Percentiles rank a stretch among this genome's conserved stretches.
These are phyloP conservation scores for Euphorbia tirucalli DNA, from an alignment of 345 rosid species.

Conservation along the genomic window DNA sequence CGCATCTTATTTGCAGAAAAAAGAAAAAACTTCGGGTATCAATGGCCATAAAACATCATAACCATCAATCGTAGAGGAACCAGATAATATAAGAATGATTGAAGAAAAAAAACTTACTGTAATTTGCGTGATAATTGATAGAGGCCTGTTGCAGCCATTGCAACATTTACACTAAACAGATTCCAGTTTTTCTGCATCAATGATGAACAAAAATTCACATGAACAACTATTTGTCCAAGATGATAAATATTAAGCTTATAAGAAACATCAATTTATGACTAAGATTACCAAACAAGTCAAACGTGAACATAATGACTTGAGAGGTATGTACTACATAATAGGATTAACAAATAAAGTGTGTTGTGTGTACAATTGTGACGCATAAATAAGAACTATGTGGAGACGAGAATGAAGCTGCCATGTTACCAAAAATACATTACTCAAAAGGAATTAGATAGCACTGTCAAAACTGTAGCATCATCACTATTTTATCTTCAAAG, in stretches of 20 bases:
- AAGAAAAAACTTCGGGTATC: not conserved
- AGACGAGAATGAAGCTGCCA: not conserved
- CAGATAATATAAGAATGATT: not conserved
- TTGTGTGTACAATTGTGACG: not conserved
- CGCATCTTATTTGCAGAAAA: not conserved
- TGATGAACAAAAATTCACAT: slow-evolving; percentile 12
- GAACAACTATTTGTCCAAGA: not conserved
- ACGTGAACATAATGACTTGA: not conserved
- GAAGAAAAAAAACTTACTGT: slow-evolving; percentile 41
- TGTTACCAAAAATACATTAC: not conserved
- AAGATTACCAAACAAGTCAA: slow-evolving; percentile 4
- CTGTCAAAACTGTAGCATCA: not conserved
- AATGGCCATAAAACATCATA: not conserved
- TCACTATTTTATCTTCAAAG: slow-evolving; percentile 1
- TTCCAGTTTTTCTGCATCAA: slow-evolving; percentile 88
- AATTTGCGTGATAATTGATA: slow-evolving; percentile 84
- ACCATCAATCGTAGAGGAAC: not conserved
- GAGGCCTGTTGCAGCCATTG: slow-evolving; percentile 81
- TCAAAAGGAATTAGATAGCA: not conserved
- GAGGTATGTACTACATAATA: not conserved
- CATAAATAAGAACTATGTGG: not conserved
- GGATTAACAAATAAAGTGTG: not conserved
- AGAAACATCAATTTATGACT: not conserved
- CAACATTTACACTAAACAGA: slow-evolving; percentile 79
- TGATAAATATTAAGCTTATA: not conserved